Evolutionary conservation across 148 eudicot genomes (phyloP).

Genomic region (Spergularia marina): DNA sequence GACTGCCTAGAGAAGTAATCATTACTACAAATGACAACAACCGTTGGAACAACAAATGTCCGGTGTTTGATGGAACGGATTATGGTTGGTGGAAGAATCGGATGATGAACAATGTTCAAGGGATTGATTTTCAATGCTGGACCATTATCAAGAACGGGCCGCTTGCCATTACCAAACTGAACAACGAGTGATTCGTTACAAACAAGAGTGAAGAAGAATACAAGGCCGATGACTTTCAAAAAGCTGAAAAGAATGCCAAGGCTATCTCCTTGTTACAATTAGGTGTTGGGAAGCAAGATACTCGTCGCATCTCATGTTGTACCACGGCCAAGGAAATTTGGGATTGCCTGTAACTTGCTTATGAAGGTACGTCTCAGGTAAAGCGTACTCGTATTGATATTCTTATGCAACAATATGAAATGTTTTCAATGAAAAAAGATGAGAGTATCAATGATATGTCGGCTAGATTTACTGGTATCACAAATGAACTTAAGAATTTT

Average conservation of each 20-base stretch:
- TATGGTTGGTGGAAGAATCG: no score
- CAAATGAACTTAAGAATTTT: background rate
- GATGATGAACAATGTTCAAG: no score
- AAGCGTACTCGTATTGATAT: background rate
- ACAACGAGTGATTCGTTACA: rapidly evolving
- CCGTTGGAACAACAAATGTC: no score
- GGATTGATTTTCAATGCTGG: no score
- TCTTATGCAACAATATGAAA: background rate
- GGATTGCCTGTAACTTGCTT: background rate
- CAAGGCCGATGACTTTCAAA: no score
- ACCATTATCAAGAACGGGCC: no score
- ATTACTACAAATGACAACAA: no score
- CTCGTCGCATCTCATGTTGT: background rate
- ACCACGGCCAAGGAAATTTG: background rate
- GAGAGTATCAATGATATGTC: background rate
- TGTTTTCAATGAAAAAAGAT: background rate
- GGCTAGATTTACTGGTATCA: background rate
- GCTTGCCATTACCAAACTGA: rapidly evolving
- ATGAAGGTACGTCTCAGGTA: no score
- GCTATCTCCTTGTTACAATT: background rate
- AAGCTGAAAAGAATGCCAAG: no score
- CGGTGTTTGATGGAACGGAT: no score
- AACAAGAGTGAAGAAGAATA: no score
- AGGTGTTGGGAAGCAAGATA: background rate
- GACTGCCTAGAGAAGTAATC: no score